Conservation (phyloP, 331 rosid genomes). For the Stylosanthes scabra region DNA sequence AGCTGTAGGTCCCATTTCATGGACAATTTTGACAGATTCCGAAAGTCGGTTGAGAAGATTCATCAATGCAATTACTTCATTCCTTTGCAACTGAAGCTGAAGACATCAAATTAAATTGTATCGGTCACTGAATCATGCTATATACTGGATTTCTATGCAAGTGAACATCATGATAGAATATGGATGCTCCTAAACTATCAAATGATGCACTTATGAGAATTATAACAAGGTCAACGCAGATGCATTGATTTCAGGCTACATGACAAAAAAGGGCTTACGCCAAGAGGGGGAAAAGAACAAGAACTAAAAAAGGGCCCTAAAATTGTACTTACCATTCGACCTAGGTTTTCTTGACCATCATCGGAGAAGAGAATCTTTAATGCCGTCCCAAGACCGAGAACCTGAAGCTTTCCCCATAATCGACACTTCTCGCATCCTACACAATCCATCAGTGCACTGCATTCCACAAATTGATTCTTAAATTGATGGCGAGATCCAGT, state of each 20-base stretch:
- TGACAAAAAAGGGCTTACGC: conserved; percentile 4
- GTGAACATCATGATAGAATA: background rate
- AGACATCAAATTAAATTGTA: conserved; percentile 27
- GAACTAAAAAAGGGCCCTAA: background rate
- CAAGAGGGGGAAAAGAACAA: background rate
- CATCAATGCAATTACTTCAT: conserved; percentile 89
- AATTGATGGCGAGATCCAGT: background rate
- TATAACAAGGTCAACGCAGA: background rate
- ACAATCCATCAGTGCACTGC: conserved; percentile 97
- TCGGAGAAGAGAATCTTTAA: conserved; percentile 88
- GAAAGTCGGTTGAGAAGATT: conserved; percentile 94
- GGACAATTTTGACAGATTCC: conserved; percentile 75
- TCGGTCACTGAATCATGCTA: conserved; percentile 11
- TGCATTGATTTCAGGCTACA: background rate
- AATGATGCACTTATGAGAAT: background rate
- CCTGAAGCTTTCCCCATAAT: conserved; percentile 99
- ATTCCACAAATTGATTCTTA: conserved; percentile 37
- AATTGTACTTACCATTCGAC: conserved; percentile 64
- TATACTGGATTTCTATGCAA: background rate
- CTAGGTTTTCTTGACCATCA: conserved; percentile 59
- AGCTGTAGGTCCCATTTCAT: conserved; percentile 69
- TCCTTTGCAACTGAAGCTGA: conserved; percentile 91
- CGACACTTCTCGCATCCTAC: conserved; percentile 99
- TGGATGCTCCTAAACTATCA: background rate
- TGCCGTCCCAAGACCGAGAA: conserved; percentile 98